Evolutionary conservation across 495 filamentous ascomycete species (phyloP).

Genomic region (Articulospora tetracladia): DNA sequence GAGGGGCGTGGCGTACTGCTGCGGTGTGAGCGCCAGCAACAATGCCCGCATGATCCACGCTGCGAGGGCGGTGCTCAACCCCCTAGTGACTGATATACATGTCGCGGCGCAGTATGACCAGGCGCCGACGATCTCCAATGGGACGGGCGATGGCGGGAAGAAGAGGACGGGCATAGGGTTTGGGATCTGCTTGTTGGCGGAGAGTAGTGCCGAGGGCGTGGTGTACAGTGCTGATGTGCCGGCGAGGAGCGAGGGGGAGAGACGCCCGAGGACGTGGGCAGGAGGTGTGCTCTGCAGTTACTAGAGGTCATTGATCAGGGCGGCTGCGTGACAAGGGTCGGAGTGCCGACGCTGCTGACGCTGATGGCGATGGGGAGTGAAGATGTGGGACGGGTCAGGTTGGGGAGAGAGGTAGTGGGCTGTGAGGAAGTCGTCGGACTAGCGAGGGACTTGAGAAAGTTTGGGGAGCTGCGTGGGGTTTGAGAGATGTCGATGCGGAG

Average conservation of each 20-base stretch:
- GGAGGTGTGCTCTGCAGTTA: constrained; percentile 81
- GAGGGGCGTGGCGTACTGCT: constrained; percentile 88
- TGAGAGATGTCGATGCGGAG: constrained; percentile 71
- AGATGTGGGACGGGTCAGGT: constrained; percentile 50
- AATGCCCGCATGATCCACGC: constrained; percentile 94
- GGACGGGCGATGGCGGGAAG: constrained; percentile 53
- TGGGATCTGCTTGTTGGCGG: constrained; percentile 83
- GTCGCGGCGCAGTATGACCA: constrained; percentile 61
- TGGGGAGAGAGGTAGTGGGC: constrained; percentile 75
- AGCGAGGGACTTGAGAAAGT: constrained; percentile 76
- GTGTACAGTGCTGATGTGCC: constrained; percentile 84
- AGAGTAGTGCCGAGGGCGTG: constrained; percentile 75
- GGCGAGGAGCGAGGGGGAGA: constrained; percentile 77
- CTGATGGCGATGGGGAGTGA: constrained; percentile 94
- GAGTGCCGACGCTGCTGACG: constrained; percentile 66
- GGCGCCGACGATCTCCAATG: constrained; percentile 65
- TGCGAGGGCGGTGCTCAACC: constrained; percentile 82
- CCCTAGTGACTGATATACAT: constrained; percentile 81
- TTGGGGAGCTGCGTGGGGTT: constrained; percentile 84
- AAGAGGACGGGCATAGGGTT: constrained; percentile 81
- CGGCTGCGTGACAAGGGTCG: constrained; percentile 71
- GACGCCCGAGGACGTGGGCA: constrained; percentile 86
- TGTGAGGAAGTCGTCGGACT: constrained; percentile 74
- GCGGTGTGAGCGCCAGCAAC: constrained; percentile 83
- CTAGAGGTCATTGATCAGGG: constrained; percentile 78